Evolutionary conservation across 768 basidiomycete species (phyloP).

Genomic region (Russula virescens): DNA sequence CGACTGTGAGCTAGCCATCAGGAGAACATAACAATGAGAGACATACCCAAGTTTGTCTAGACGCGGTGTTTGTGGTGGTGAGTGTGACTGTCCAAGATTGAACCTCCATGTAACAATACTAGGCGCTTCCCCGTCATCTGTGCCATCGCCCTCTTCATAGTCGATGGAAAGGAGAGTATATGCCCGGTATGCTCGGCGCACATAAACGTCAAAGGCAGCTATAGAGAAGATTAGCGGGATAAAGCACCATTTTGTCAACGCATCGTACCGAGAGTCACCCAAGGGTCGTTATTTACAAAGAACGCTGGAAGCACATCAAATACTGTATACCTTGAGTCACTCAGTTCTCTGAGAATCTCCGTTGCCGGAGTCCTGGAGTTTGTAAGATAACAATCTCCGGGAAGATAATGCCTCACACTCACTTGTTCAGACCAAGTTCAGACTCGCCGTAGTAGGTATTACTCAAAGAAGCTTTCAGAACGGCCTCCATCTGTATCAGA

Average conservation of each 20-base stretch:
- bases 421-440: conserved; percentile 54
- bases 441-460: conserved; percentile 88
- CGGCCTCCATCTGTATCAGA: conserved; percentile 86
- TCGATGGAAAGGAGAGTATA: conserved; percentile 89
- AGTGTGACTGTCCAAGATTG: conserved; percentile 85
- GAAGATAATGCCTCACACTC: not conserved
- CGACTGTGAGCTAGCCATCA: conserved; percentile 2
- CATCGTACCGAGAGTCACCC: conserved; percentile 71
- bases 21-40: not conserved
- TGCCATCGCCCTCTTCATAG: conserved; percentile 86
- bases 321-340: conserved; percentile 93
- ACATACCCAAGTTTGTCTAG: conserved; percentile 44
- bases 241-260: not conserved
- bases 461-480: conserved; percentile 83
- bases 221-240: conserved; percentile 1
- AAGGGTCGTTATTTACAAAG: conserved; percentile 81
- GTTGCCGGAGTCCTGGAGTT: conserved; percentile 64
- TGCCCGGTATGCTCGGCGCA: conserved; percentile 91
- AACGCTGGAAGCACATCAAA: conserved; percentile 96
- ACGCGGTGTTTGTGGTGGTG: conserved; percentile 78
- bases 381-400: not conserved
- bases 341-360: conserved; percentile 86
- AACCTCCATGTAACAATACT: conserved; percentile 89
- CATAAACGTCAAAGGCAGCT: conserved; percentile 95
- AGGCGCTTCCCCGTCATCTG: conserved; percentile 78